Evolutionary conservation across 108 stramenopile species (phyloP), one percentile per base, ranked within the genome.

Genomic region (Skeletonema potamos): DNA sequence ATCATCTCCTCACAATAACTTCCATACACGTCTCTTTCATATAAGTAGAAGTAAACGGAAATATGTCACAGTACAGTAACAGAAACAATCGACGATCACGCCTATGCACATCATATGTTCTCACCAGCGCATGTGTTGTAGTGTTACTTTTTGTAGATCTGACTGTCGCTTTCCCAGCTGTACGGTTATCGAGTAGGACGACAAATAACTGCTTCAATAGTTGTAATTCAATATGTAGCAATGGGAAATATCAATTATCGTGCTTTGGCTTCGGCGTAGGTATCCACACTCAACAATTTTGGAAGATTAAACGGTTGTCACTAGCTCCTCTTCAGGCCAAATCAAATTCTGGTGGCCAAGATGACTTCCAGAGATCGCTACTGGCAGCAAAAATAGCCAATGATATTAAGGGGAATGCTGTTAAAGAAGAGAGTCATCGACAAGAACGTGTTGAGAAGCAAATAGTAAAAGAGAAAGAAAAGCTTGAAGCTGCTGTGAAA

Each of bases 401-500:
- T 54, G 77, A 72, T 37, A 56, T 62, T 48, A 55, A 68, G 67
- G 58, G 62, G 8, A 57, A 61, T 43, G 28, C 27, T 0, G 46
- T 55, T 1, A 62, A 70, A 61, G 70, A 70, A 11, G 70, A 70
- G 22, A 48, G 29, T 1, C 26, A 55, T 8, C 43, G 57, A 46
- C 62, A 66, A 51, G 59, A 72, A 55, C 70, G 59, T 10, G 62
- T 72, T n/a, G 63, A 65, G n/a, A 62, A 67, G 36, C 64, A 62
- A 56, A 72, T 71, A 26, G 64, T 66, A 10, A 59, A 71, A 54
- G 80, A 78, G 39, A 76, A 78, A 57, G 82, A 78, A 51, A 73
- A 83, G 22, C 58, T 83, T 24, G 36, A 72, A 29, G 73, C 26
- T 22, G 82, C 82, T 12, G 82, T 83, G 18, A 68, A 79, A 29